Evolutionary conservation across 2,329 filamentous ascomycete species (phyloP).

Genomic region (Fusarium setosum): DNA sequence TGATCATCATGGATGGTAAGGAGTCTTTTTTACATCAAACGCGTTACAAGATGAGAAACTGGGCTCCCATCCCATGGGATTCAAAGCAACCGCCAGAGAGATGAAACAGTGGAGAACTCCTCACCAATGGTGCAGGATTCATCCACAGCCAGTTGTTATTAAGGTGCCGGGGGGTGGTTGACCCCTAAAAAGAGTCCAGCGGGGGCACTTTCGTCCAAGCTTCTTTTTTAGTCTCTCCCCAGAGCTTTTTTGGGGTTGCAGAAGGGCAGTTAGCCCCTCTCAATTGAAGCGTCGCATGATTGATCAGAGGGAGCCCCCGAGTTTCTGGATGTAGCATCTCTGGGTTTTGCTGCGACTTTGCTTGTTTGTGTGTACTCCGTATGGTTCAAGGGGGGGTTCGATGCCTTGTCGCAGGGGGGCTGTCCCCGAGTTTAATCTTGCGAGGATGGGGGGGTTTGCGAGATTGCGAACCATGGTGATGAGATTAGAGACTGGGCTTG

Average conservation of each 20-base stretch:
- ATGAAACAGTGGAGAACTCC: conserved; percentile 33
- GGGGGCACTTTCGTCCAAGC: too few relatives aligned
- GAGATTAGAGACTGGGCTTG: background rate
- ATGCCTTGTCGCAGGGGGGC: background rate
- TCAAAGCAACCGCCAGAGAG: conserved; percentile 15
- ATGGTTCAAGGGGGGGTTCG: conserved; percentile 10
- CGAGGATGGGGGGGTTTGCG: background rate
- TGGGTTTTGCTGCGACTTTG: conserved; percentile 20
- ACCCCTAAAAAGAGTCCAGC: conserved; percentile 20
- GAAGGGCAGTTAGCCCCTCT: background rate
- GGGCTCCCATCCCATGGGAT: conserved; percentile 5
- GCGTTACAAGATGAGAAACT: conserved; percentile 27
- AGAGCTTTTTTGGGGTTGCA: background rate
- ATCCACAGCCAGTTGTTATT: conserved; percentile 23
- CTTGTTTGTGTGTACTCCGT: background rate
- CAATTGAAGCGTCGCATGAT: conserved; percentile 36
- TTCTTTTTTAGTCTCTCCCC: too few relatives aligned
- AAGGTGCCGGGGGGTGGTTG: conserved; percentile 12
- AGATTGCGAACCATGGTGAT: conserved; percentile 17
- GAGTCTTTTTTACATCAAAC: too few relatives aligned
- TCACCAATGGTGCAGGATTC: conserved; percentile 26
- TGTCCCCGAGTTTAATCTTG: background rate
- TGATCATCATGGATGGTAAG: background rate
- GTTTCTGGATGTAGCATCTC: conserved; percentile 31
- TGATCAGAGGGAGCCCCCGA: conserved; percentile 15